Base-by-base conservation (phyloP, 1,139 yeast species). In the Magnusiomyces suaveolens region DNA sequence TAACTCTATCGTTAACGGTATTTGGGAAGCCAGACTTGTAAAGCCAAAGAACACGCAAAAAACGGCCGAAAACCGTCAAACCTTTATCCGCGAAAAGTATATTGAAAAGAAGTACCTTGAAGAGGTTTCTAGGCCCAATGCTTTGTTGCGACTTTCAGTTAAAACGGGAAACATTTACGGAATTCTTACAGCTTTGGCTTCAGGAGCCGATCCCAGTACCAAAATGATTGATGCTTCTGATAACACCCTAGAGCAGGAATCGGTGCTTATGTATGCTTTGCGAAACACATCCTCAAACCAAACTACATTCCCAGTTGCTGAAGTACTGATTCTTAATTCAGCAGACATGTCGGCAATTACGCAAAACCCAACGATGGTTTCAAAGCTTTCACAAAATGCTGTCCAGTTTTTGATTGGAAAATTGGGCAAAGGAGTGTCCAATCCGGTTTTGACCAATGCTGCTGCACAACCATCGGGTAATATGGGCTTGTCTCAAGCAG, bases 301-400 rank as follows among this genome's bases (percentile, higher is more conserved):
- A 0, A 54, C 55, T 14, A 59, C 62, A 3, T 89, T 84, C 68
- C 83, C 84, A n/a, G 71, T 86, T 24, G 81, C 95, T 0, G 96
- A 89, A 64, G 72, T 87, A 43, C 71, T 90, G 16, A 63, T 84
- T 2, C 74, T 85, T 58, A 86, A 87, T 66, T 94, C 95, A 16
- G 76, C 75, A 0, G 59, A 64, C 46, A 20, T 21, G 18, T 25
- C 18, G 21, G 2, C 29, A 8, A 21, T 43, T 14, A 16, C 47
- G 2, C 2, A 14, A 6, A 23, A 24, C 6, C 32, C 26, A 14
- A 18, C 12, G 47, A 16, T 16, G 16, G 26, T 43, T 14, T 24
- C 20, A n/a, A 43, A 43, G 20, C 20, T 43, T 2, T 10, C 47
- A 2, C 32, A 29, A 14, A 24, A 24, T 20, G 47, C 47, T 24